Base-by-base conservation (phyloP, 352 stramenopile genomes). In the Pythium oligandrum region DNA sequence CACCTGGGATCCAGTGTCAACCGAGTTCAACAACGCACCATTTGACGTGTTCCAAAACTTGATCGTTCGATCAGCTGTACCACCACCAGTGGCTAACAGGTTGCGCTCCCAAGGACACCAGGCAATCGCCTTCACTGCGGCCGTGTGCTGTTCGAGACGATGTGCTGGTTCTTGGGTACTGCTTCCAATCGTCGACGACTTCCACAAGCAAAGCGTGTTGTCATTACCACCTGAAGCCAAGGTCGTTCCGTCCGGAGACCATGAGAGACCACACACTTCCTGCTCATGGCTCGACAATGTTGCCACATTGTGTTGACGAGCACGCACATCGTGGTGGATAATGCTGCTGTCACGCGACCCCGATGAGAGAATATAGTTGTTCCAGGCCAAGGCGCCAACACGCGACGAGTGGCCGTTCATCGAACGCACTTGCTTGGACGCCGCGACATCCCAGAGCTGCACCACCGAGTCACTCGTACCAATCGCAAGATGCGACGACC, bases 1-100 rank as follows among this genome's bases (percentile, higher is more conserved):
- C 7, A 99, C 97, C 63, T 99, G 97, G 10, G 87, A 98, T 49
- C 96, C 97, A 44, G 97, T 99, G 68, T 99, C 94, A 12, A 99
- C 88, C 17, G 87, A 98, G 88, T 97, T 83, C 59, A 98, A 86
- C 90, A 71, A 86, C 53, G 98, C 97, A 12, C 98, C 81, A 31
- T 88, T 97, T 11, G 75, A 76, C 8, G 93, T 93, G 70, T 99
- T 98, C 97, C 97, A 99, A 61, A 99, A 98, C 75, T 99, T 99
- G 76, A 99, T 99, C 51, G 87, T 97, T 38, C 96, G 80, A 75
- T 99, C 97, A 17, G 96, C 96, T 26, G 97, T 99, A 58, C 97
- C 97, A 35, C 96, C 97, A 49, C 97, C 97, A 8, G 93, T 97
- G 1, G 97, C 97, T 40, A 99, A 83, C 6, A 99, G 59, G 62